Evolutionary conservation across 129 eudicot species (phyloP), one percentile per base, ranked within the genome.

Genomic region (Smallanthus sonchifolius): DNA sequence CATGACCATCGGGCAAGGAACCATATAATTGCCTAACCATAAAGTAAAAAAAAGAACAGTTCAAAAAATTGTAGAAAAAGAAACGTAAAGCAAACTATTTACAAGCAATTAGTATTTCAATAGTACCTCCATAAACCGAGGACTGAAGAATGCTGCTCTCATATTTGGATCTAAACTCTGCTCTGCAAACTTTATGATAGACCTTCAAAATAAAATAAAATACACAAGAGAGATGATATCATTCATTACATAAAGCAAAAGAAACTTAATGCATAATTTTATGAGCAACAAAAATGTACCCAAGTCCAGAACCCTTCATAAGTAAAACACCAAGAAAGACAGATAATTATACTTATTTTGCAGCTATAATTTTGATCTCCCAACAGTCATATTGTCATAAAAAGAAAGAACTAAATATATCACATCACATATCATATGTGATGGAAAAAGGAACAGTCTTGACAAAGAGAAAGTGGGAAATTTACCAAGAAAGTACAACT

Each of bases 41-140:
- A 63, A 40, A 55, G 30, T 40, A 61, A 49, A 80, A 42, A 75
- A 61, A 38, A 17, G 69, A 63, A 24, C 17, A 39, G 76, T 36
- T n/a, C 28, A 36, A 65, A 81, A 28, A 48, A 13, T 75, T 49
- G 64, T 74, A 60, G 16, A 60, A 61, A 62, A 48, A 49, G 48
- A 69, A 51, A 24, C 43, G 2, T 37, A 69, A 4, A 24, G 35
- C 45, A 76, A 75, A 75, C 39, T 36, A 38, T 28, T 36, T 20
- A 24, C 7, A 24, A 38, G 56, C 38, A 39, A 69, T 56, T 69
- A 69, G 65, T 39, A 67, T 66, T 67, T 57, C 73, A 52, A 60
- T 40, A 57, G 65, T 82, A 90, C 98, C 97, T 94, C 98, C 98
- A 90, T 88, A 44, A 94, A 96, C 19, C 98, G 87, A 76, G 98